Percentiles rank a stretch among this genome's conserved stretches.
Evolutionary conservation across 331 rosid genomes (phyloP).

Genomic region (Quercus phellos): DNA sequence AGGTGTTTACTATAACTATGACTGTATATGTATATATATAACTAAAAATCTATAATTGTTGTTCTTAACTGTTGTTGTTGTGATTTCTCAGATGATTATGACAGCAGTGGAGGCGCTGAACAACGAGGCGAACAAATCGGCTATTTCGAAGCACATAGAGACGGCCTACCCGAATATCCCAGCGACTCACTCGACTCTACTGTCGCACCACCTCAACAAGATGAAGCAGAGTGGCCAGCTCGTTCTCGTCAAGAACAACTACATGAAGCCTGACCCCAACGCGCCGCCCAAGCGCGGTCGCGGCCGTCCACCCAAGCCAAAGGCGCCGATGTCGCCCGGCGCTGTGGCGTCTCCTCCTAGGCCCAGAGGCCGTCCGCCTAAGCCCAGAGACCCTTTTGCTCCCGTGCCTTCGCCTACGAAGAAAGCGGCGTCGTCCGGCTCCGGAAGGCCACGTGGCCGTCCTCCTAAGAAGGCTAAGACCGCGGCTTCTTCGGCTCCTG

Average conservation of each 20-base stretch:
- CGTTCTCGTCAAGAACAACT: conserved; percentile 37
- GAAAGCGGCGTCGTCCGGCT: conserved; percentile 15
- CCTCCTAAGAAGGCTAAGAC: conserved; percentile 50
- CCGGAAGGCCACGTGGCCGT: conserved; percentile 59
- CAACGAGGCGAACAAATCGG: conserved; percentile 36
- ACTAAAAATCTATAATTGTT: background rate
- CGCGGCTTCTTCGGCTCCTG: background rate
- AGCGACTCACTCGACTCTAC: conserved; percentile 33
- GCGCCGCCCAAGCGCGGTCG: conserved; percentile 51
- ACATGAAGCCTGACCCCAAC: conserved; percentile 46
- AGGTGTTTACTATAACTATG: conserved; percentile 14
- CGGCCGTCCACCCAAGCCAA: conserved; percentile 54
- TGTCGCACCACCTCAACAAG: conserved; percentile 33
- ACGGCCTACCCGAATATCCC: conserved; percentile 36
- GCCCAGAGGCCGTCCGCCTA: conserved; percentile 54
- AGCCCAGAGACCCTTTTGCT: conserved; percentile 41
- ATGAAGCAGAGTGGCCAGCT: conserved; percentile 45
- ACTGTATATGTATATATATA: too few relatives aligned
- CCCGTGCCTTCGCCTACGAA: conserved; percentile 26
- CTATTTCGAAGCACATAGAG: conserved; percentile 42
- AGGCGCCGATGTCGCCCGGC: conserved; percentile 12
- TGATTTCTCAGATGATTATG: conserved; percentile 33
- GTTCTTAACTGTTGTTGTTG: background rate
- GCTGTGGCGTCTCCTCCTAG: conserved; percentile 25
- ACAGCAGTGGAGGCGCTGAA: conserved; percentile 40